Conservation (phyloP, 176 grass and related monocot species). For the Musa acuminata region DNA sequence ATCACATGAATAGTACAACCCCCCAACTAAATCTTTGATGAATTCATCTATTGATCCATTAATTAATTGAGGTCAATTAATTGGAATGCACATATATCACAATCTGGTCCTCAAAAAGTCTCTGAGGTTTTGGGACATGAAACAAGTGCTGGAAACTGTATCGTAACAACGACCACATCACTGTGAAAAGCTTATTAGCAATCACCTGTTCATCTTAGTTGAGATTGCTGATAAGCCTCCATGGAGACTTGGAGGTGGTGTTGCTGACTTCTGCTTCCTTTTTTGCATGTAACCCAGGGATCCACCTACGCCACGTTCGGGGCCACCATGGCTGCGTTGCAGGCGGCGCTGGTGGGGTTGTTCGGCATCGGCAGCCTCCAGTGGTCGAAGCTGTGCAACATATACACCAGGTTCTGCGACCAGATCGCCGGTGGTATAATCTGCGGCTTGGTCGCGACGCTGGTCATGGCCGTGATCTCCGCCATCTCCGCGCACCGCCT, state of each 20-base stretch:
- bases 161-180: too few relatives aligned
- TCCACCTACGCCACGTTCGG: slow-evolving; percentile 52
- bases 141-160: too few relatives aligned
- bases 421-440: slow-evolving; percentile 54
- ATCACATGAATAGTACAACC: too few relatives aligned
- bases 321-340: slow-evolving; percentile 46
- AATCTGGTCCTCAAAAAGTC: too few relatives aligned
- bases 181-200: too few relatives aligned
- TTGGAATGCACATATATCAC: too few relatives aligned
- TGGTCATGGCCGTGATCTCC: slow-evolving; percentile 35
- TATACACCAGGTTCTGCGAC: slow-evolving; percentile 78
- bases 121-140: too few relatives aligned
- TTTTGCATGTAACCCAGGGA: slow-evolving; percentile 25
- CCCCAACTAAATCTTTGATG: too few relatives aligned
- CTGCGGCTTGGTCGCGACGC: slow-evolving; percentile 29
- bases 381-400: slow-evolving; percentile 92
- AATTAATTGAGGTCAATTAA: too few relatives aligned
- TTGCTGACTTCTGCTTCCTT: neutral
- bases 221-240: neutral
- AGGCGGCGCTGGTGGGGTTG: slow-evolving; percentile 46
- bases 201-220: too few relatives aligned
- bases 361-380: slow-evolving; percentile 36
- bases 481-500: slow-evolving; percentile 60
- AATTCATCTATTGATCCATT: too few relatives aligned
- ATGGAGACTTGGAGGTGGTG: neutral